Conservation (phyloP, 768 basidiomycete genomes). For the Lyophyllum semitale region DNA sequence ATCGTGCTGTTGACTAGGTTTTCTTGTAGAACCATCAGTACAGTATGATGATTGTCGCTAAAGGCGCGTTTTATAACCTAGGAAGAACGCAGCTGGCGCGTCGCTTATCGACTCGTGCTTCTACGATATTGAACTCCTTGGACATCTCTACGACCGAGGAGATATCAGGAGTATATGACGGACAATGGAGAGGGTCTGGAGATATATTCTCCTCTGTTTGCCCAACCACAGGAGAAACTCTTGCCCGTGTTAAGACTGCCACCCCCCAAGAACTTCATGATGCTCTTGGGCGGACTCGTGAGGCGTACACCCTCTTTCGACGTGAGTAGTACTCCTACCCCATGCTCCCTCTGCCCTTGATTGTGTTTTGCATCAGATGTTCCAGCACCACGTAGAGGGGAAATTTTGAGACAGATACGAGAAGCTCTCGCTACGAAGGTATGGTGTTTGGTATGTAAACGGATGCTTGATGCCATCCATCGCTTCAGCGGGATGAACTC, state of each 20-base stretch:
- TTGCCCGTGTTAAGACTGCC: constrained; percentile 76
- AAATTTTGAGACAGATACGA: constrained; percentile 85
- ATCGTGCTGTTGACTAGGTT: constrained; percentile 1
- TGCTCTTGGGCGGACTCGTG: constrained; percentile 67
- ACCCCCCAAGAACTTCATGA: constrained; percentile 72
- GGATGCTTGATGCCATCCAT: constrained; percentile 1
- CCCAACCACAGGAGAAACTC: constrained; percentile 84
- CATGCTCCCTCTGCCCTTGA: neutral
- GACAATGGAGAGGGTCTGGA: constrained; percentile 78
- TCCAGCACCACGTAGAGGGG: constrained; percentile 87
- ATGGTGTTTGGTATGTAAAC: constrained; percentile 10
- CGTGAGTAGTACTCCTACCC: constrained; percentile 29
- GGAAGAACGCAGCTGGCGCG: constrained; percentile 33
- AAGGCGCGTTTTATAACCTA: constrained; percentile 21
- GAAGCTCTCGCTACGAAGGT: constrained; percentile 82
- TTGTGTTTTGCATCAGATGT: constrained; percentile 37
- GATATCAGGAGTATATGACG: constrained; percentile 79
- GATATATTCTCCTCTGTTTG: constrained; percentile 71
- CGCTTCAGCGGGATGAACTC: constrained; percentile 65
- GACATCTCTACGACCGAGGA: constrained; percentile 61
- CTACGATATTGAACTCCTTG: constrained; percentile 63
- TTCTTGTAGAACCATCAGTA: constrained; percentile 3
- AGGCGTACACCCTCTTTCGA: constrained; percentile 73
- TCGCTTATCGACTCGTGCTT: constrained; percentile 68
- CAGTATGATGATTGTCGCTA: constrained; percentile 25